Base-by-base conservation (phyloP, 2,329 filamentous ascomycete species). In the Cytospora chrysosperma region DNA sequence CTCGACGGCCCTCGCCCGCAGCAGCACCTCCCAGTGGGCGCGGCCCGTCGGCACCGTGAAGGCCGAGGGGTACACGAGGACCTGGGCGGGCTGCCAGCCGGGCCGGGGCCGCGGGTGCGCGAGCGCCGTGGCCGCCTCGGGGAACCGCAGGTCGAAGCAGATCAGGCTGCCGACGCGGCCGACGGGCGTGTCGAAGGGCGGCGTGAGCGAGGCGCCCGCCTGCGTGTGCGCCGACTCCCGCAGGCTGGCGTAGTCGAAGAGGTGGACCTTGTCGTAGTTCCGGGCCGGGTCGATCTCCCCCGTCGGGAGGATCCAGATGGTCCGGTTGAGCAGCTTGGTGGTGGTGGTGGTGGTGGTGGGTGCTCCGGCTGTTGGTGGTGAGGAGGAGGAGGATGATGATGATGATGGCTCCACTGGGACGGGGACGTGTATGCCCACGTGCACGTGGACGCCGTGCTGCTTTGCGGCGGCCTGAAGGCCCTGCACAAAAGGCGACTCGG, bases 81-180 rank as follows among this genome's bases (percentile, higher is more conserved):
- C 79, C 67, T 97, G 87, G 1, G 92, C 92, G 5, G 75, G 78
- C 40, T 56, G 67, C 73, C 72, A 80, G 5, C 67, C 62, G 51
- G 71, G 76, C 13, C 49, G 49, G 7, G 72, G 61, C 1, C 70
- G 70, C 0, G 77, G 77, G 61, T 78, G 77, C 8, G 85, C 84
- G 21, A 96, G 81, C 1, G 86, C 82, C 12, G 95, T 75, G 0
- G 86, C 85, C 10, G 90, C 84, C 72, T 96, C 92, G 0, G 92
- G 86, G 72, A 95, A 96, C 1, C 93, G 86, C 67, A 97, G 77
- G 77, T 97, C 94, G 75, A 97, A 97, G 78, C 94, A 97, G 66
- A 97, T 96, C 60, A 90, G 82, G 66, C 89, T 81, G 24, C 92
- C 94, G 24, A 97, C 82, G 40, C 85, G 86, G 17, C 93, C 93